phyloP scores from a whole-genome alignment of 192 early-diverging fungal species.

The Rhizophlyctis rosea region DNA sequence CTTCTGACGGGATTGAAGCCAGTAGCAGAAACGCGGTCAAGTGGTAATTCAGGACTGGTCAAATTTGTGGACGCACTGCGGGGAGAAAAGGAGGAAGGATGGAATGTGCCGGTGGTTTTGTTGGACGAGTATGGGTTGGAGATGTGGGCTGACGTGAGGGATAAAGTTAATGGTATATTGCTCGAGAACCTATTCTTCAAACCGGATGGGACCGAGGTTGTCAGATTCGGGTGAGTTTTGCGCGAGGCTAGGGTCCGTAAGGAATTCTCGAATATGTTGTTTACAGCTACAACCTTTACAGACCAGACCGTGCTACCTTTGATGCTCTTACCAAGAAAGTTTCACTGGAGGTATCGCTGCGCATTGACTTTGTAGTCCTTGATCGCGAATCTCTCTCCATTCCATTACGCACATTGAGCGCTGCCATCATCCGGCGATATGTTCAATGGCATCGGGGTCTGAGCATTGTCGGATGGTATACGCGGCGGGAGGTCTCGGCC shows the following conservation, averaged over 20 bases:
- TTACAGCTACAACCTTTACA: background rate
- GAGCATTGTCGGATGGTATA: constrained; percentile 11
- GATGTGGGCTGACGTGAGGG: constrained; percentile 6
- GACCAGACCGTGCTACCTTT: background rate
- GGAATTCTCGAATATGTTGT: background rate
- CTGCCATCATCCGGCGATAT: constrained; percentile 10
- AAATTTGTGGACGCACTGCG: constrained; percentile 8
- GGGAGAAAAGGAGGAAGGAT: background rate
- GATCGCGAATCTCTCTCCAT: constrained; percentile 6
- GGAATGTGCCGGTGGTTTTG: constrained; percentile 4
- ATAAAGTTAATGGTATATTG: constrained; percentile 15
- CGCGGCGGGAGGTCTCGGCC: no score
- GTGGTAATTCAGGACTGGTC: background rate
- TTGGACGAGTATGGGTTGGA: constrained; percentile 14
- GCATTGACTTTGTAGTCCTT: constrained; percentile 16
- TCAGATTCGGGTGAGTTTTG: constrained; percentile 8
- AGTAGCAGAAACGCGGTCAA: background rate
- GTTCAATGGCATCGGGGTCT: constrained; percentile 7
- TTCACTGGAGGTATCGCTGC: constrained; percentile 11
- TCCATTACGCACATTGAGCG: background rate
- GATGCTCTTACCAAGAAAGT: constrained; percentile 7
- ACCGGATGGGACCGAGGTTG: background rate
- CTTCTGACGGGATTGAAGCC: constrained; percentile 8
- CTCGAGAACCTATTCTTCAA: constrained; percentile 13
- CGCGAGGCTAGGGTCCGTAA: background rate